Base-by-base conservation (phyloP, 495 filamentous ascomycete species). In the Clavariopsis aquatica region DNA sequence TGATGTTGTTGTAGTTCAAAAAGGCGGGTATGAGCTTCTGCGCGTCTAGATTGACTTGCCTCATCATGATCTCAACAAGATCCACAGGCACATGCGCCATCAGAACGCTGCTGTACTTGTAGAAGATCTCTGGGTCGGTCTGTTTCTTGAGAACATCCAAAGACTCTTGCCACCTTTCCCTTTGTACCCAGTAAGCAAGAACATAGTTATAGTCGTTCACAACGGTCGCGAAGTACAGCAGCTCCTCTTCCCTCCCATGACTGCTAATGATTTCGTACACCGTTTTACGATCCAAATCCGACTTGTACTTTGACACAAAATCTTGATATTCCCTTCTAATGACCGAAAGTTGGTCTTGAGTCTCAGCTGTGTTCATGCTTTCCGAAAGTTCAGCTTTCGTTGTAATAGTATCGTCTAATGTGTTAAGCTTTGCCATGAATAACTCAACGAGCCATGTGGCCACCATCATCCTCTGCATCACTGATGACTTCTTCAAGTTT, bases 351-450 rank as follows among this genome's bases (percentile, higher is more conserved):
- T 95, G 86, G 62, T 89, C 81, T 68, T 85, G 81, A 19, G 89
- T 87, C 56, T 94, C 86, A 26, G 81, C 82, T 0, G 85, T 80
- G 65, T 84, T 89, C 20, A 85, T 79, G 23, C 83, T 85, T 64
- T 90, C 89, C 2, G 86, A 84, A 38, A 96, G 77, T 67, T 96
- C 91, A 0, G 91, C 91, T 66, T 93, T 89, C 0, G 95, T 96
- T 36, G 91, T 87, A 54, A 98, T 91, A 15, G 90, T 91, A 73
- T 98, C 94, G 72, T 98, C 95, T 0, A 98, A 85, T 3, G 88
- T 87, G 70, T 98, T 97, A 29, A 98, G 81, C 76, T 96, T 97
- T 2, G 91, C 89, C 94, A 98, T 98, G 75, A 94, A 98, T 7
- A 96, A 81, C 68, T 98, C 94, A 19, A 96, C 81, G 53, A 98